These are phyloP conservation scores for Fusarium sp. DNA, from an alignment of 2,329 filamentous ascomycete genomes.

Conservation along the genomic window DNA sequence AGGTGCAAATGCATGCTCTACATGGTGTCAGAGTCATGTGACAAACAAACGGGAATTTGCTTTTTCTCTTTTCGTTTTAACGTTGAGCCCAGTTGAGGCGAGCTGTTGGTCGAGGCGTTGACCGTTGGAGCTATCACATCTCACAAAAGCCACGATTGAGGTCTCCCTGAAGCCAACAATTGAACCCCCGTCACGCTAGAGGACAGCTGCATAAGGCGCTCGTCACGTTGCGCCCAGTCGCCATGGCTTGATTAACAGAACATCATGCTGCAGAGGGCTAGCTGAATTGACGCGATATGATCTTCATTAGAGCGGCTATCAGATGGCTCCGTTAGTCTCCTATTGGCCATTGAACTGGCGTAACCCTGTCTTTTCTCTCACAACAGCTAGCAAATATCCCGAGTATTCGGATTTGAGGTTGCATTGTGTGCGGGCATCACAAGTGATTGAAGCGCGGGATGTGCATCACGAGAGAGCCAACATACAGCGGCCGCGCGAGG, in stretches of 20 bases:
- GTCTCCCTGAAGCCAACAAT: not conserved
- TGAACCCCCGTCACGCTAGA: conserved; percentile 35
- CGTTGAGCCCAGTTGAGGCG: not conserved
- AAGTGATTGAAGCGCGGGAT: conserved; percentile 12
- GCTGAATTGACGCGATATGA: conserved; percentile 19
- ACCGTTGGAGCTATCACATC: conserved; percentile 38
- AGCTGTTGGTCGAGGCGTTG: conserved; percentile 11
- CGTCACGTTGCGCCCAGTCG: conserved; percentile 9
- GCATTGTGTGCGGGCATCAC: conserved; percentile 19
- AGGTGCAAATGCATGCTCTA: conserved; percentile 1
- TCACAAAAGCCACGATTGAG: conserved; percentile 41
- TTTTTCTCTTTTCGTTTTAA: not conserved
- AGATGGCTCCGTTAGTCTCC: conserved; percentile 2
- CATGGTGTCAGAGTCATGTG: conserved; percentile 18
- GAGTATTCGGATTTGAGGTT: conserved; percentile 28
- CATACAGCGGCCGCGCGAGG: not conserved
- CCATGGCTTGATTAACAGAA: not conserved
- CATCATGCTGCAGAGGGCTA: conserved; percentile 11
- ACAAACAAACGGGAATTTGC: conserved; percentile 4
- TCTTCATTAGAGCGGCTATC: conserved; percentile 9
- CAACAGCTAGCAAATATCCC: conserved; percentile 13
- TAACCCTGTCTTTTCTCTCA: not conserved
- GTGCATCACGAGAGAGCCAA: not conserved
- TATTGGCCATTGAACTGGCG: conserved; percentile 19
- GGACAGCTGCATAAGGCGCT: conserved; percentile 24